These are phyloP conservation scores for Monosporascus sp. DNA, from an alignment of 2,329 filamentous ascomycete species.

Conservation along the genomic window DNA sequence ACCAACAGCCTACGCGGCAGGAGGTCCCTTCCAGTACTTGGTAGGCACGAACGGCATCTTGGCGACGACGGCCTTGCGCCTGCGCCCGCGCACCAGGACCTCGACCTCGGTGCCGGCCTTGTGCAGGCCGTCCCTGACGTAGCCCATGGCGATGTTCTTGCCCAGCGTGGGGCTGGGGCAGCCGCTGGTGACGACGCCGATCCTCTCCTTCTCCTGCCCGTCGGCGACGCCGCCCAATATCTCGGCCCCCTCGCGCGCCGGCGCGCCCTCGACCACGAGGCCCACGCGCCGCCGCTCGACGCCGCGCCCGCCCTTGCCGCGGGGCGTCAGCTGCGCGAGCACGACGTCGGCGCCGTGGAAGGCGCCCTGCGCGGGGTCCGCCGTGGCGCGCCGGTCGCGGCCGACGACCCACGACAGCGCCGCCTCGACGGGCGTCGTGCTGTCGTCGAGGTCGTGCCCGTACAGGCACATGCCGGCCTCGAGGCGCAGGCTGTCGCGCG, in stretches of 20 bases:
- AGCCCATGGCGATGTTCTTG: slow-evolving; percentile 95
- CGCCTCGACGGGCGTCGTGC: slow-evolving; percentile 54
- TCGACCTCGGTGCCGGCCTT: slow-evolving; percentile 79
- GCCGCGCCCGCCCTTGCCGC: slow-evolving; percentile 65
- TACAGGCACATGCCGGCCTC: slow-evolving; percentile 99
- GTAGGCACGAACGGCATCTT: slow-evolving; percentile 86
- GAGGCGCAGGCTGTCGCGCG: slow-evolving; percentile 84
- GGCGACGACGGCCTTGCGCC: slow-evolving; percentile 66
- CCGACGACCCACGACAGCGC: slow-evolving; percentile 73
- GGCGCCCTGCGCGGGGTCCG: slow-evolving; percentile 43
- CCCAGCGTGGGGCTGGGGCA: slow-evolving; percentile 81
- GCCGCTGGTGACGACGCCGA: slow-evolving; percentile 83
- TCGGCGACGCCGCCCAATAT: slow-evolving; percentile 49
- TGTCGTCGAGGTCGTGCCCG: slow-evolving; percentile 90
- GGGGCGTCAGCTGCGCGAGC: slow-evolving; percentile 67
- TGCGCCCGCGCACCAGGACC: slow-evolving; percentile 71
- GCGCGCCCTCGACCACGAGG: slow-evolving; percentile 75
- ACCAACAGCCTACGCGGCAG: slow-evolving; percentile 7
- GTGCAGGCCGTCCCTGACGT: slow-evolving; percentile 74
- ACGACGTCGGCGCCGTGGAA: slow-evolving; percentile 84
- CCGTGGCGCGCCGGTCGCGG: slow-evolving; percentile 57
- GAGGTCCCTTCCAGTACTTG: slow-evolving; percentile 61
- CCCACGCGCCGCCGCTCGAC: slow-evolving; percentile 72
- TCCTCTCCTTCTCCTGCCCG: slow-evolving; percentile 36
- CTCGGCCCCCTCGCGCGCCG: slow-evolving; percentile 82